These are phyloP conservation scores for Luffa aegyptiaca DNA, from an alignment of 306 rosid species.

Conservation along the genomic window DNA sequence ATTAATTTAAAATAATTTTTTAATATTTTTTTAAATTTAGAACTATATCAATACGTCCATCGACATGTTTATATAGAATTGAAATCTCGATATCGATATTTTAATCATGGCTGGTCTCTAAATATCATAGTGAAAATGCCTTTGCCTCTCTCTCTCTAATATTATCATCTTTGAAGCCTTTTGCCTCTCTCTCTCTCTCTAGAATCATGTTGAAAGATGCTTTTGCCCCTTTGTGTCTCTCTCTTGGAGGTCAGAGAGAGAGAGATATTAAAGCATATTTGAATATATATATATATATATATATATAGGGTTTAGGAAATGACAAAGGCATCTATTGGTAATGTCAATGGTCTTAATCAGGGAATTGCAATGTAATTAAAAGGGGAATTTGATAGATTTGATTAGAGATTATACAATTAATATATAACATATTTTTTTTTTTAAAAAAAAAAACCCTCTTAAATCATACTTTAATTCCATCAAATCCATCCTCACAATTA, in stretches of 20 bases:
- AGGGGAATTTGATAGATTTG: background rate
- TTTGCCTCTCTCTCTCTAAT: background rate
- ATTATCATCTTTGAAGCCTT: background rate
- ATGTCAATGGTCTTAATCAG: background rate
- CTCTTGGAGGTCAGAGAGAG: background rate
- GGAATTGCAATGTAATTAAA: background rate
- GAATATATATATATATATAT: too few relatives aligned
- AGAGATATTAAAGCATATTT: background rate
- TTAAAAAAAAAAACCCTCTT: background rate
- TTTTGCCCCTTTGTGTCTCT: background rate
- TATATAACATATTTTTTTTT: background rate
- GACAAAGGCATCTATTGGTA: background rate
- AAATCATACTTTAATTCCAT: background rate
- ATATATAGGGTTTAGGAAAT: background rate
- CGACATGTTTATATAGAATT: too few relatives aligned
- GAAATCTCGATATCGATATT: too few relatives aligned
- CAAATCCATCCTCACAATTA: background rate
- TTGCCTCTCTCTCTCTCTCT: background rate
- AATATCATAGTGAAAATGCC: background rate
- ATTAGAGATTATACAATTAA: background rate
- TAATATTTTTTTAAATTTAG: too few relatives aligned
- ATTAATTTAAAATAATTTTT: too few relatives aligned
- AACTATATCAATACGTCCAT: too few relatives aligned
- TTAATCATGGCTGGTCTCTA: too few relatives aligned
- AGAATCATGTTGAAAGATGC: background rate